Conservation (phyloP, 306 rosid species). For the Quillaja saponaria region DNA sequence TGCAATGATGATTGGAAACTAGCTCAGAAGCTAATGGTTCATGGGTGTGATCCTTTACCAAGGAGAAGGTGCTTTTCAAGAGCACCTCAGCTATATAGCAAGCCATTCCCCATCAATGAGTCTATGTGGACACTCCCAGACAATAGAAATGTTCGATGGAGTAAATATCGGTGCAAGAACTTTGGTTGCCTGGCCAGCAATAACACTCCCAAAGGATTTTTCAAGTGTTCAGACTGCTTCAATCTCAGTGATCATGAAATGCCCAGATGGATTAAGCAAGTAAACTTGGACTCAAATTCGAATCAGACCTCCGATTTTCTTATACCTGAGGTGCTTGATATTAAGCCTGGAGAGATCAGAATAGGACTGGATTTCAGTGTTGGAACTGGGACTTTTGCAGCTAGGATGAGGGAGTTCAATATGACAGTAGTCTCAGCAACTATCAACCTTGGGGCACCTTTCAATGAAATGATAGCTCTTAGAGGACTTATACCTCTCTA, state of each 20-base stretch:
- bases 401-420: slow-evolving; percentile 68
- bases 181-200: slow-evolving; percentile 59
- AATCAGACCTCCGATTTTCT: slow-evolving; percentile 52
- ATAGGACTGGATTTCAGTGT: slow-evolving; percentile 74
- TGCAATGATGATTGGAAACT: slow-evolving; percentile 82
- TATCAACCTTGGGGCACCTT: slow-evolving; percentile 74
- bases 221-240: slow-evolving; percentile 77
- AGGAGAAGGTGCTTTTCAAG: slow-evolving; percentile 70
- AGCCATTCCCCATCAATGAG: slow-evolving; percentile 50
- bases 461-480: slow-evolving; percentile 74
- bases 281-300: slow-evolving; percentile 26
- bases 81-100: slow-evolving; percentile 53
- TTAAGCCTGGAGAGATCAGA: slow-evolving; percentile 63
- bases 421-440: slow-evolving; percentile 67
- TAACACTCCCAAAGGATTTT: slow-evolving; percentile 53
- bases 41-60: slow-evolving; percentile 81
- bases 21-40: slow-evolving; percentile 80
- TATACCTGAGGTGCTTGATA: slow-evolving; percentile 50
- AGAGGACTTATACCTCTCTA: slow-evolving; percentile 74
- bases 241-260: slow-evolving; percentile 60
- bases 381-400: slow-evolving; percentile 82
- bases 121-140: slow-evolving; percentile 77
- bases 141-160: slow-evolving; percentile 72
- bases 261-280: slow-evolving; percentile 54
- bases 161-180: slow-evolving; percentile 66